Percentiles rank a stretch among this genome's conserved stretches.
phyloP scores from a whole-genome alignment of 73 alveolate species.

The Tetrahymena elliotti region DNA sequence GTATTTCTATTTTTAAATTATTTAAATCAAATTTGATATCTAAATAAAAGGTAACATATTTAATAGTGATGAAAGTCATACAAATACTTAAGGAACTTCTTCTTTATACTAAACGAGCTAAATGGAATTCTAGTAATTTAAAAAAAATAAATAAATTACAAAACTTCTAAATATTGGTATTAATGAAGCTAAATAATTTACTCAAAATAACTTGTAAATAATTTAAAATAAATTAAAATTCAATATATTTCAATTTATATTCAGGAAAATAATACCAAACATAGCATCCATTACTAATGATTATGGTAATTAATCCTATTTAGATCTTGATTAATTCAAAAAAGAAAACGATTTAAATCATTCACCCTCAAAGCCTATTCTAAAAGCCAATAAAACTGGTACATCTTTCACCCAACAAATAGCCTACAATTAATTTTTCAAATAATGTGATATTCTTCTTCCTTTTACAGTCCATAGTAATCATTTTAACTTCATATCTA shows the following conservation, averaged over 20 bases:
- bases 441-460: neutral
- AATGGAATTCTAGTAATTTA: neutral
- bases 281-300: neutral
- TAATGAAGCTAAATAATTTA: neutral
- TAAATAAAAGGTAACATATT: neutral
- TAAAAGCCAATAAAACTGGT: neutral
- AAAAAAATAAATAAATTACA: too few relatives aligned
- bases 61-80: neutral
- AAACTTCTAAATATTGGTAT: neutral
- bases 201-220: neutral
- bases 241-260: neutral
- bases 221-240: neutral
- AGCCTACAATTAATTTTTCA: neutral
- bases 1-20: neutral
- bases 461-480: neutral
- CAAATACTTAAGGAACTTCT: neutral
- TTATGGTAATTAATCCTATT: neutral
- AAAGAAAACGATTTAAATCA: neutral
- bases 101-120: neutral
- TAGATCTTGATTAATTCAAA: neutral
- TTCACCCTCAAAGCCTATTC: neutral
- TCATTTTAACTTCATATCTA: neutral
- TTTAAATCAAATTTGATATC: neutral
- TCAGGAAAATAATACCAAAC: neutral
- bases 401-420: neutral